phyloP scores from a whole-genome alignment of 257 asterid genomes.

The Solanum ossicruentum region DNA sequence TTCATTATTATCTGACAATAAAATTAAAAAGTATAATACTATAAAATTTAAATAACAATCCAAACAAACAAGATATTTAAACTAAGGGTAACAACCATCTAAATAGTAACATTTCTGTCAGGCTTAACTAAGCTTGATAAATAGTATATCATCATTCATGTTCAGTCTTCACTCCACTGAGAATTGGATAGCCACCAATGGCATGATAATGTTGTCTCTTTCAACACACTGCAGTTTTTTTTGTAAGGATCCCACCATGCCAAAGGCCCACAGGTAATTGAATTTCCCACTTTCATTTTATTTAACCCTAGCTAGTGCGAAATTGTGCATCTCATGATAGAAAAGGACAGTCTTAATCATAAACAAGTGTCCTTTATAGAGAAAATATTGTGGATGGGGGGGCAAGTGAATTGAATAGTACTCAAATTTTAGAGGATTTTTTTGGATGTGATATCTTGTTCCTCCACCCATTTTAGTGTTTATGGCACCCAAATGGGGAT shows the following conservation, averaged over 20 bases:
- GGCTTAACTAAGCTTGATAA: neutral
- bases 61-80: too few species aligned
- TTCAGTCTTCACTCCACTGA: neutral
- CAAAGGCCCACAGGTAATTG: neutral
- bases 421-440: slow-evolving; percentile 4
- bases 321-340: neutral
- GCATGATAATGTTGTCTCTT: neutral
- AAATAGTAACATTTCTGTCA: neutral
- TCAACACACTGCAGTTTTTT: neutral
- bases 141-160: neutral
- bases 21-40: too few species aligned
- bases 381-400: neutral
- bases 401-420: neutral
- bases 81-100: rapidly evolving
- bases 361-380: neutral
- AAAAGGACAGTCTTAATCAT: neutral
- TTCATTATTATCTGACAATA: rapidly evolving
- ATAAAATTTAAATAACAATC: too few species aligned
- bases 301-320: neutral
- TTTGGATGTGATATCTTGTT: neutral
- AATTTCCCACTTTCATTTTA: neutral
- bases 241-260: neutral
- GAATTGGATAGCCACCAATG: neutral
- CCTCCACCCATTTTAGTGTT: slow-evolving; percentile 3
- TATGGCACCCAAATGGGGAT: slow-evolving; percentile 3